Evolutionary conservation across 495 filamentous ascomycete genomes (phyloP), one percentile per base, ranked within the genome.

Genomic region (Aspergillus asperescens): DNA sequence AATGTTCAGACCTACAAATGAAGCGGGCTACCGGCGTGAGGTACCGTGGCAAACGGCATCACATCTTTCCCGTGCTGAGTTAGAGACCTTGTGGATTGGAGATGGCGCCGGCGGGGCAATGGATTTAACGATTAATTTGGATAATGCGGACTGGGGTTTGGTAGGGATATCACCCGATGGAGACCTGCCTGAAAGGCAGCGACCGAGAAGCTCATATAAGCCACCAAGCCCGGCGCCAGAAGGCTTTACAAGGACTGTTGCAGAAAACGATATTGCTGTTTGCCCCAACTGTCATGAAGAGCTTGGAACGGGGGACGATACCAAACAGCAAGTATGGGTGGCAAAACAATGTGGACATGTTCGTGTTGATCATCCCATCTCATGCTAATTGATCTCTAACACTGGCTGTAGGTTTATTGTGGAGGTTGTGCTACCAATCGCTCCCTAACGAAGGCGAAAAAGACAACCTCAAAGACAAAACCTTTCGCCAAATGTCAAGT

Each of bases 271-370:
- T 27, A 62, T 81, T 4, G 66, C 89, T 4, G 72, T 86, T 12
- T 91, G 87, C 64, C 86, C 87, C 1, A 84, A 83, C 53, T 91
- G 87, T 58, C 77, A 78, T 5, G 74, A 80, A 29, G 87, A 90
- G 61, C 65, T 91, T 39, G 82, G 85, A n/a, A 68, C 69, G 16
- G 77, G 78, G 18, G 70, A 77, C 37, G 81, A 81, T 20, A 50
- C 70, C 7, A 81, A 84, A 62, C 78, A 80, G 62, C 78, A 87
- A 52, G 83, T 89, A 27, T 90, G 87, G 86, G 76, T 88, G 15
- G 74, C 82, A 1, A 88, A 82, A 56, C 68, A 70, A 50, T 91
- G 87, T 66, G 88, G 87, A 48, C 87, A 91, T 76, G 87, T 90
- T 74, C 54, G 86, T 74, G 54, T 43, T 25, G 4, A 13, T 31